Evolutionary conservation across 176 grass and related monocot genomes (phyloP).

Genomic region (Oryza australiensis): DNA sequence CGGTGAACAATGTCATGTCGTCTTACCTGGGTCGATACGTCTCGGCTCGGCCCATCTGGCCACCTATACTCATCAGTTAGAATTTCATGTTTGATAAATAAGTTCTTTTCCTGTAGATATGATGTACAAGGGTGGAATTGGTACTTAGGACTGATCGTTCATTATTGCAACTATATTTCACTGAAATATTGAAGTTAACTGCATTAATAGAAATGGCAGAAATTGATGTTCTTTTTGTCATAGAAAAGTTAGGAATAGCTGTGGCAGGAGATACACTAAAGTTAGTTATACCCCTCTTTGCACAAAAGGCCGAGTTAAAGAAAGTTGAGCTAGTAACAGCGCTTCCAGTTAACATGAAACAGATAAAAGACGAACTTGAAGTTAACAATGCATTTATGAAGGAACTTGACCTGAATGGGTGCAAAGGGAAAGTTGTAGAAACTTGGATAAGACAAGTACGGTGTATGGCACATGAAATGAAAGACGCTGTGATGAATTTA

Average conservation of each 20-base stretch:
- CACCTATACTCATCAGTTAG: not conserved
- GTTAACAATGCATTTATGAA: constrained; percentile 2
- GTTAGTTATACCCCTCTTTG: not conserved
- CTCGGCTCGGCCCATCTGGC: too few relatives aligned
- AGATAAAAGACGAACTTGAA: not conserved
- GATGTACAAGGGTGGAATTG: not conserved
- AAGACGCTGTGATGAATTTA: constrained; percentile 29
- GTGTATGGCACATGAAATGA: not conserved
- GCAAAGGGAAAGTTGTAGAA: not conserved
- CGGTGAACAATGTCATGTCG: too few relatives aligned
- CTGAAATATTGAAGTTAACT: not conserved
- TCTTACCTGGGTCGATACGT: too few relatives aligned
- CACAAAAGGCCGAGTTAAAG: not conserved
- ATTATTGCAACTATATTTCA: not conserved
- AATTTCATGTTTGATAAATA: not conserved
- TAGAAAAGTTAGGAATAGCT: not conserved
- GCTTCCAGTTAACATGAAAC: constrained; percentile 8
- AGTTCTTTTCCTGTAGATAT: not conserved
- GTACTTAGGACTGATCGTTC: not conserved
- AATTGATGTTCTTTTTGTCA: constrained; percentile 1
- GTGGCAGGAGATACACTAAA: not conserved
- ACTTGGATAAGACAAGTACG: not conserved
- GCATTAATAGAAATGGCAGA: constrained; percentile 14
- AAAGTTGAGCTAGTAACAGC: not conserved
- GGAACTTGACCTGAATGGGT: not conserved